Evolutionary conservation across 208 protist genomes (phyloP), one percentile per base, ranked within the genome.

Genomic region (Endotrypanum monterogeii): DNA sequence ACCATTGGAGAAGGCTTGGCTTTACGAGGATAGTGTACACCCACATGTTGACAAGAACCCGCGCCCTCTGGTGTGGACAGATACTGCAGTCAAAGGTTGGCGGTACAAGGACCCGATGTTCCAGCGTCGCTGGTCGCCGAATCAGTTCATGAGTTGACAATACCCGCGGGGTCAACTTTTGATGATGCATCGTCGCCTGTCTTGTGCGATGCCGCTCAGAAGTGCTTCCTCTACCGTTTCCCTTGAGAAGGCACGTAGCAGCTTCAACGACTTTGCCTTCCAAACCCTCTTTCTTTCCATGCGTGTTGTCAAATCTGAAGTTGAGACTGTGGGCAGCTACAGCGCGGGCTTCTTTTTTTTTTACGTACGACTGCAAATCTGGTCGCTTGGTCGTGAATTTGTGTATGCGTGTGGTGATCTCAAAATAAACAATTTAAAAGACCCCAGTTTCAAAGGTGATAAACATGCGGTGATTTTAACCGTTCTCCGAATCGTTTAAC

Each of bases 1-100:
- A 30, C 93, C 93, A 35, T 73, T 98, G 61, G 94, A 98, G 79
- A 98, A 98, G 86, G 94, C 92, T 66, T 98, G 94, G 94, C 81
- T 98, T 11, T 98, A 98, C 74, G 92, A 96, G 69, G 91, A 89
- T 58, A 86, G 81, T 66, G 83, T 96, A 20, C 94, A 98, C 83
- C 94, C 92, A 9, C 94, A 98, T 78, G 74, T 6, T 20, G 91
- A 96, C 60, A 96, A 98, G 73, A 93, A 86, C 69, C 94, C 91
- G 35, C 86, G 92, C 23, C 91, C 94, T 12, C 71, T 98, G n/a
- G 75, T 89, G 39, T 96, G 91, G 94, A 82, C 83, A 2, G 94
- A 97, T 68, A 67, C 80, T 30, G 62, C 68, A 56, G 65, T 78
- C 23, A 78, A 44, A n/a, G 84, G 88, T 12, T 96, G 89, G 85